These are phyloP conservation scores for Asterochloris erici DNA, from an alignment of 139 green algal genomes.

Conservation along the genomic window DNA sequence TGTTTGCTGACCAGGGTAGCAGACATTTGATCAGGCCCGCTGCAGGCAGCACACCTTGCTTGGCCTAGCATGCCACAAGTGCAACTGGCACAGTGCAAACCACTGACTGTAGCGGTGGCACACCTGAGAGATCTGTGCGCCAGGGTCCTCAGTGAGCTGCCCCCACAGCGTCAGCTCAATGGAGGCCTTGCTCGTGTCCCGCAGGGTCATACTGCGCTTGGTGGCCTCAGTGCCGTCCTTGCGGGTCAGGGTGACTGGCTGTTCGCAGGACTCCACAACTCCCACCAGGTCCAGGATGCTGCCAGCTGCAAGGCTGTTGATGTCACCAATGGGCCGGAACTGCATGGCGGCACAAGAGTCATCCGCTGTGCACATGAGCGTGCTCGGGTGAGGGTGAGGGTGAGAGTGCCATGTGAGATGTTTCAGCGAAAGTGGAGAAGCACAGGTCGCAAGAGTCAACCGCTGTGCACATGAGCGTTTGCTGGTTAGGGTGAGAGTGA, in stretches of 20 bases:
- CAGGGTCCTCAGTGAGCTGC: constrained; percentile 48
- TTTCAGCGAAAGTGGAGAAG: not conserved
- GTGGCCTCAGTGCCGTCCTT: constrained; percentile 77
- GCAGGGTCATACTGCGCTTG: constrained; percentile 79
- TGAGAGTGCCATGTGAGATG: too few species aligned
- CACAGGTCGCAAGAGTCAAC: not conserved
- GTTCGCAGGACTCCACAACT: constrained; percentile 71
- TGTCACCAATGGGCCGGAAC: constrained; percentile 75
- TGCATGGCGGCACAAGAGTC: constrained; percentile 25
- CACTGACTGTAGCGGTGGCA: not conserved
- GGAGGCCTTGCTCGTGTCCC: constrained; percentile 66
- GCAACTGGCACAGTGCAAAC: not conserved
- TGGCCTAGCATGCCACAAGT: not conserved
- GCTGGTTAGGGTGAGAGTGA: too few species aligned
- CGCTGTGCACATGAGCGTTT: too few species aligned
- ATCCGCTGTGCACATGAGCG: too few species aligned
- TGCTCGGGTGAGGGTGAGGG: too few species aligned
- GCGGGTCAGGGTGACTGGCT: constrained; percentile 60
- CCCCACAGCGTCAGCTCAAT: constrained; percentile 95
- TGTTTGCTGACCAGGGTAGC: too few species aligned
- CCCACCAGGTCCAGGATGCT: constrained; percentile 85
- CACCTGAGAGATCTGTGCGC: constrained; percentile 60
- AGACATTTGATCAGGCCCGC: too few species aligned
- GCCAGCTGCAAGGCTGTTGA: constrained; percentile 65
- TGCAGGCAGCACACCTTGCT: too few species aligned